These are phyloP conservation scores for Trifolium subterraneum DNA, from an alignment of 306 rosid species.

Conservation along the genomic window DNA sequence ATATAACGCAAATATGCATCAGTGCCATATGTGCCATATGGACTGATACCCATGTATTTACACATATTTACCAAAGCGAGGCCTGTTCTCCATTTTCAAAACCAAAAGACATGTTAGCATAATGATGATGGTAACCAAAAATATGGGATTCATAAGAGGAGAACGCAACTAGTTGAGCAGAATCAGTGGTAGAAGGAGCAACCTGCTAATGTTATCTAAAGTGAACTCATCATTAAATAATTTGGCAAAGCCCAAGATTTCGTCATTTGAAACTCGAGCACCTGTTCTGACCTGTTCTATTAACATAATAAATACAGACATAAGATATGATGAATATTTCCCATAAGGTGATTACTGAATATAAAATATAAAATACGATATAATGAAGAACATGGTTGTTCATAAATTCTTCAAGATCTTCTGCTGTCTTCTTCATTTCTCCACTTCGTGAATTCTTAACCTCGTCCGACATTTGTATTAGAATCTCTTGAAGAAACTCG, in stretches of 20 bases:
- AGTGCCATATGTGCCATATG: slow-evolving; percentile 56
- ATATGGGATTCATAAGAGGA: slow-evolving; percentile 12
- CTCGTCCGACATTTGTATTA: slow-evolving; percentile 94
- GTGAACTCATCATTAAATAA: slow-evolving; percentile 92
- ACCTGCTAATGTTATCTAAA: slow-evolving; percentile 92
- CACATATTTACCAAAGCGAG: slow-evolving; percentile 92
- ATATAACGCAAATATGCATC: slow-evolving; percentile 84
- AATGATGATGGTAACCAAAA: slow-evolving; percentile 38
- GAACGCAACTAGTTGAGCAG: slow-evolving; percentile 20
- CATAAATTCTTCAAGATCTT: slow-evolving; percentile 85
- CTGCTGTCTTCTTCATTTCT: slow-evolving; percentile 79
- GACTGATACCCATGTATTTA: slow-evolving; percentile 89
- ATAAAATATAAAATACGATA: not conserved
- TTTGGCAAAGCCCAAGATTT: slow-evolving; percentile 84
- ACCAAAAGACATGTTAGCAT: slow-evolving; percentile 30
- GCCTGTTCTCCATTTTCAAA: slow-evolving; percentile 57
- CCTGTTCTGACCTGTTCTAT: slow-evolving; percentile 73
- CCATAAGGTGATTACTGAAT: not conserved
- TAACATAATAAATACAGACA: slow-evolving; percentile 17
- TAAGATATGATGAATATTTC: slow-evolving; percentile 4
- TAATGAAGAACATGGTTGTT: slow-evolving; percentile 46
- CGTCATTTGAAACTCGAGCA: slow-evolving; percentile 72
- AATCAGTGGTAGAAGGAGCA: slow-evolving; percentile 27
- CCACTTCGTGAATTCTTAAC: slow-evolving; percentile 80
- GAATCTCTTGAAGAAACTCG: slow-evolving; percentile 89